phyloP scores from a whole-genome alignment of 345 rosid species.

The Luvunga scandens region DNA sequence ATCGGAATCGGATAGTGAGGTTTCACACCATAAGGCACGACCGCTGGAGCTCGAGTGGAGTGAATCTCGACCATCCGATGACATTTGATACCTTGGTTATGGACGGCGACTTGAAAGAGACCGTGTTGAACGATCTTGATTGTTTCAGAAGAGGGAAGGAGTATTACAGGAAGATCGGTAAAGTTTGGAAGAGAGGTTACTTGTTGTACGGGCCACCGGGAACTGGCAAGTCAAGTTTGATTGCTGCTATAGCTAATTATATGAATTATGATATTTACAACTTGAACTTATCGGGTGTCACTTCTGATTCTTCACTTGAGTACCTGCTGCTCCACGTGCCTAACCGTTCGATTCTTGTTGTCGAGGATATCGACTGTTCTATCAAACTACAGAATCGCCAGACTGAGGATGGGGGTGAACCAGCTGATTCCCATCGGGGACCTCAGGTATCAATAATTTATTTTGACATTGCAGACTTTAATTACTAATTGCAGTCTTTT shows the following conservation, averaged over 20 bases:
- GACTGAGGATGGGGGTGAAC: background rate
- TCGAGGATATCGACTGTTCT: constrained; percentile 53
- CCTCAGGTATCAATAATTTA: background rate
- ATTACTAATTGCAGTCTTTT: no score
- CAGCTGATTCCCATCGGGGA: background rate
- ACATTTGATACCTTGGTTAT: constrained; percentile 38
- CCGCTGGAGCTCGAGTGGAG: constrained; percentile 26
- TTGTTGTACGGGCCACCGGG: constrained; percentile 30
- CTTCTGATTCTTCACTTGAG: constrained; percentile 30
- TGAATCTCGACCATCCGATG: constrained; percentile 41
- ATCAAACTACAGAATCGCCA: constrained; percentile 32
- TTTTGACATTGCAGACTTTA: no score
- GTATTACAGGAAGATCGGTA: constrained; percentile 28
- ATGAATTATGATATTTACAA: constrained; percentile 38
- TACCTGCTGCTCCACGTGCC: constrained; percentile 35
- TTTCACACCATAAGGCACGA: constrained; percentile 29
- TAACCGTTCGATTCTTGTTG: constrained; percentile 41
- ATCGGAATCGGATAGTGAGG: constrained; percentile 25
- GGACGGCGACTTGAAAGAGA: constrained; percentile 35
- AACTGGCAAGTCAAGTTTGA: constrained; percentile 31
- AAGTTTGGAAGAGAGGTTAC: constrained; percentile 30
- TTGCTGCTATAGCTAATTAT: constrained; percentile 33
- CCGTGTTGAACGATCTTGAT: constrained; percentile 31
- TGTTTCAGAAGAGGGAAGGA: constrained; percentile 21
- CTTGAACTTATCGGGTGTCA: constrained; percentile 29